Percentiles rank a stretch among this genome's conserved stretches.
phyloP scores from a whole-genome alignment of 108 stramenopile genomes.

The Conticribra guillardii region DNA sequence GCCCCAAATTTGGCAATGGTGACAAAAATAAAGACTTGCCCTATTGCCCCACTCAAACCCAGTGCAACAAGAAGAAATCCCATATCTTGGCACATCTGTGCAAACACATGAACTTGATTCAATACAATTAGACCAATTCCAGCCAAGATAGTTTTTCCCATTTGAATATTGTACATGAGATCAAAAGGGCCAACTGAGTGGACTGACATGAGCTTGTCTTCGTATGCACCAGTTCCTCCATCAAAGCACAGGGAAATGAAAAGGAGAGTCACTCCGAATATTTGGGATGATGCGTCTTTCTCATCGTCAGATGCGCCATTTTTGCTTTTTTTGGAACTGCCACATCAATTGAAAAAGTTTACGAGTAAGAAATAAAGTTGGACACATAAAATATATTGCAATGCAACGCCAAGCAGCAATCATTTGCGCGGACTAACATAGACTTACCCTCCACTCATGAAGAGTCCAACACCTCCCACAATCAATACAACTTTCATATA shows the following conservation, averaged over 20 bases:
- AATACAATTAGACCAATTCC: conserved; percentile 89
- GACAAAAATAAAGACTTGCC: conserved; percentile 96
- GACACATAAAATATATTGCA: not conserved
- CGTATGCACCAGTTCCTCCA: conserved; percentile 98
- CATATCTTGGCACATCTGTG: conserved; percentile 94
- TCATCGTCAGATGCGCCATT: conserved; percentile 42
- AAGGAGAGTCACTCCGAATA: conserved; percentile 89
- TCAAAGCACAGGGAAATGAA: conserved; percentile 97
- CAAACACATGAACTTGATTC: conserved; percentile 94
- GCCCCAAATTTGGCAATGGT: conserved; percentile 99
- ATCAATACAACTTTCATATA: conserved; percentile 95
- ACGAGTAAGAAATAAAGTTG: not conserved
- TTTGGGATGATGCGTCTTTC: conserved; percentile 66
- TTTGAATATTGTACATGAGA: conserved; percentile 99
- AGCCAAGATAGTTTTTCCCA: conserved; percentile 96
- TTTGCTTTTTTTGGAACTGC: conserved; percentile 21
- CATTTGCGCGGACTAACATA: too few relatives aligned
- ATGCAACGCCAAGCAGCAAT: too few relatives aligned
- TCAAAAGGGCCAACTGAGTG: conserved; percentile 97
- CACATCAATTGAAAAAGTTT: not conserved
- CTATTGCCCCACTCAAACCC: conserved; percentile 94
- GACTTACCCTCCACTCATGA: conserved; percentile 93
- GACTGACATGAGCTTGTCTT: conserved; percentile 98
- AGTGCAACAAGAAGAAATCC: conserved; percentile 91
- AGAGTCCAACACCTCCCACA: conserved; percentile 92